A percentile compares a stretch with the other conserved stretches of the same genome.
phyloP scores from a whole-genome alignment of 805 yeast genomes.

The Tetrapisispora taiwanensis region DNA sequence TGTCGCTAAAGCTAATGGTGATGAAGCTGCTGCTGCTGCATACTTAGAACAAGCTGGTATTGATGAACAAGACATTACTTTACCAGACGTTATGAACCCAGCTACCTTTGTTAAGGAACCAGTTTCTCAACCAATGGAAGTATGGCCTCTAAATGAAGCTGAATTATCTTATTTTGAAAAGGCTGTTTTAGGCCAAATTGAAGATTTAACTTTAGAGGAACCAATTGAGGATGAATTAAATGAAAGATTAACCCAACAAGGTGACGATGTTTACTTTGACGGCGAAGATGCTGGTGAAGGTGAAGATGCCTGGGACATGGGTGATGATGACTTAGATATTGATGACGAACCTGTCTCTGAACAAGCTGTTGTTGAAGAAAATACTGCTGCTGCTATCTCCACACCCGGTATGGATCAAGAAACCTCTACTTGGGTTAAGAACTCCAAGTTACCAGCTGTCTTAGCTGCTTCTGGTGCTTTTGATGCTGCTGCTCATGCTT shows the following conservation, averaged over 20 bases:
- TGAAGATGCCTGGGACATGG: slow-evolving; percentile 73
- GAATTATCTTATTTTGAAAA: slow-evolving; percentile 74
- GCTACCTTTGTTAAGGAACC: slow-evolving; percentile 40
- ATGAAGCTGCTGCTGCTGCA: slow-evolving; percentile 61
- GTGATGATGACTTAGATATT: slow-evolving; percentile 67
- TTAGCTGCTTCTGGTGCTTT: slow-evolving; percentile 94
- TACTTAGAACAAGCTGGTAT: slow-evolving; percentile 64
- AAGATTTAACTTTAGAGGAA: slow-evolving; percentile 44
- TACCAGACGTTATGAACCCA: slow-evolving; percentile 42
- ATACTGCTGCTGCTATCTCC: slow-evolving; percentile 22
- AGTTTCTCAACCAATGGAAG: slow-evolving; percentile 33
- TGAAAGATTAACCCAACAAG: slow-evolving; percentile 9
- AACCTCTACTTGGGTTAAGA: slow-evolving; percentile 72
- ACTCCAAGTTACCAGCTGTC: slow-evolving; percentile 82
- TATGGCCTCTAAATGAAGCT: slow-evolving; percentile 79
- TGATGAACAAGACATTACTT: slow-evolving; percentile 48
- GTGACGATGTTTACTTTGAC: slow-evolving; percentile 32
- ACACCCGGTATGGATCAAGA: slow-evolving; percentile 38
- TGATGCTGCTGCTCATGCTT: slow-evolving; percentile 88
- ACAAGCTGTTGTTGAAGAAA: slow-evolving; percentile 32
- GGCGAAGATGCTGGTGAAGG: slow-evolving; percentile 43
- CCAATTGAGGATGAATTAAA: slow-evolving; percentile 22
- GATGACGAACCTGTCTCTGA: slow-evolving; percentile 43
- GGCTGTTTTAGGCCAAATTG: slow-evolving; percentile 71
- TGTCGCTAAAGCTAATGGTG: slow-evolving; percentile 78